Base-by-base conservation (phyloP, 1,284 basidiomycete species). In the Cutaneotrichosporon daszewskae region DNA sequence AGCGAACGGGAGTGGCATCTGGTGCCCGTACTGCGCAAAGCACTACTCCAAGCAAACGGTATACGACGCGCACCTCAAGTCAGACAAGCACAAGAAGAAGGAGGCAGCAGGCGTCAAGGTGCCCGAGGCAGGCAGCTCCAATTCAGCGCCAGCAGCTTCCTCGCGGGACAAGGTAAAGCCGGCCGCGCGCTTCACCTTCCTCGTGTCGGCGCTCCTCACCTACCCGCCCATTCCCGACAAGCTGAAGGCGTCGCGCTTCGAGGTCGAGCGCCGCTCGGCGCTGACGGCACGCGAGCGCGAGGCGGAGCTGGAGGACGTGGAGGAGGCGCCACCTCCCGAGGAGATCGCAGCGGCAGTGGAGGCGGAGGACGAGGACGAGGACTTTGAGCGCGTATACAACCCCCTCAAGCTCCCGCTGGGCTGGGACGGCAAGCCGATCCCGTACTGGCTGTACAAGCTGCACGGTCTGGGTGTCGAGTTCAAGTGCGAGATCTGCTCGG, bases 351-450 rank as follows among this genome's bases (percentile, higher is more conserved):
- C 67, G 7, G 64, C 68, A 12, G 71, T 75, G 8, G 75, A 76
- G 12, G 77, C 62, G 57, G 65, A 69, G 1, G 66, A 74, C 9
- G 89, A 94, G 49, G 88, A 91, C 32, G 90, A 92, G 54, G 91
- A 92, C 54, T 89, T 95, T 59, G 88, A 88, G 53, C 81, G 86
- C 56, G 90, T 97, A 37, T 98, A 98, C 73, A 98, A 99, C 64
- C 95, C 95, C 29, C 79, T 98, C 43, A 97, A 97, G 72, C 75
- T 98, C 31, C 95, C 95, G 10, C 78, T 98, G 3, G 94, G 94
- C 1, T 97, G 92, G 92, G 92, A 97, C 65, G 91, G 91, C 31
- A 95, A 94, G 66, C 92, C 94, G 14, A 98, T 98, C 59, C 94
- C 95, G 14, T 97, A 91, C 68, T 98, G 94, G 94, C 67, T 99